Evolutionary conservation across 495 filamentous ascomycete genomes (phyloP).

Genomic region (Penicillium fimorum): DNA sequence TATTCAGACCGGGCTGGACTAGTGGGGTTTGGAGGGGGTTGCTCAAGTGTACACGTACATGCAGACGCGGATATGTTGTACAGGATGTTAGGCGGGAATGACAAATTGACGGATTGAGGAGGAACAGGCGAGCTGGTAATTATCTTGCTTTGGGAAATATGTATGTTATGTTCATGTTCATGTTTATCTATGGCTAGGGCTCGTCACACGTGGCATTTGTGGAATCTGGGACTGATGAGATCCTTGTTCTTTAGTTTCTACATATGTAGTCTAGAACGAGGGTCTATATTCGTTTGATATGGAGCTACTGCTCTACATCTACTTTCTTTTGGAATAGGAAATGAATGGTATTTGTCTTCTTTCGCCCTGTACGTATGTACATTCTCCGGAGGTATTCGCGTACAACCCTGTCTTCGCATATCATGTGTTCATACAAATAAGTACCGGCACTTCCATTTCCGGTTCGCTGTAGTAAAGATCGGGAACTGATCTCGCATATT

Average conservation of each 20-base stretch:
- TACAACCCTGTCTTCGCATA: not conserved
- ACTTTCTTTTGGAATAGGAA: not conserved
- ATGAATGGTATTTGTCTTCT: not conserved
- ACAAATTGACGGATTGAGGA: constrained; percentile 1
- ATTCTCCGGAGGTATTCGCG: not conserved
- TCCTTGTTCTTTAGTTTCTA: too few relatives aligned
- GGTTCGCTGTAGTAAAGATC: not conserved
- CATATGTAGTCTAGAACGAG: too few relatives aligned
- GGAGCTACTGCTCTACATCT: not conserved
- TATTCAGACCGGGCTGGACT: not conserved
- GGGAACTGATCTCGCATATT: constrained; percentile 7
- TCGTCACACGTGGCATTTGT: not conserved
- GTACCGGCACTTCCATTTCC: not conserved
- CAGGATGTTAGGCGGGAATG: not conserved
- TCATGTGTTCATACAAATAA: not conserved
- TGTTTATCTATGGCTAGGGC: not conserved
- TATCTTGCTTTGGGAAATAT: too few relatives aligned
- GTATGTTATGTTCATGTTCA: not conserved
- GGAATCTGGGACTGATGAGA: too few relatives aligned
- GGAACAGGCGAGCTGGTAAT: not conserved
- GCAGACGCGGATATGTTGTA: not conserved
- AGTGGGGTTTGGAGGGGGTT: not conserved
- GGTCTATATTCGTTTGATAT: too few relatives aligned
- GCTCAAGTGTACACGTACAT: constrained; percentile 4
- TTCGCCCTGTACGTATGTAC: not conserved